Evolutionary conservation across 371 early-diverging fungal genomes (phyloP), one percentile per base, ranked within the genome.

Genomic region (Globomyces sp.): DNA sequence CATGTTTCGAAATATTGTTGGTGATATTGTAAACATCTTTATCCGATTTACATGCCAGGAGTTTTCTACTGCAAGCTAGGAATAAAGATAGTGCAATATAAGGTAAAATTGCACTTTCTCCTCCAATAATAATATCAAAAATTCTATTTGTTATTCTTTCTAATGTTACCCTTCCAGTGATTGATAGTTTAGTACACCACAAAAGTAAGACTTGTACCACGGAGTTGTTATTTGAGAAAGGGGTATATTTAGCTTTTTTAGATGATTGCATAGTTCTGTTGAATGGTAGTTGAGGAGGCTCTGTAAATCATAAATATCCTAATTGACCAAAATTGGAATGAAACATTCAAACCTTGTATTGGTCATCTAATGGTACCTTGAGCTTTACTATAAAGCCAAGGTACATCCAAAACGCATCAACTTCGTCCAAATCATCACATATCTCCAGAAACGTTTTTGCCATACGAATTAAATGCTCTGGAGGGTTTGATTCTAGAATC

Each of bases 351-450:
- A 3, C 43, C 46, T 6, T 1, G 44, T 5, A 60, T 6, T 43
- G 36, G 1, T 0, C 36, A 41, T 5, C 39, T 4, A 41, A 36
- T 41, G 60, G 41, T 3, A 60, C 44, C 4, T 60, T 60, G 42
- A 47, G 37, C 2, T 37, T 49, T 6, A 42, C 44, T 47, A 60
- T 44, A 43, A 47, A 60, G 5, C 49, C 46, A 4, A 60, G 39
- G 8, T 42, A 37, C 2, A 60, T 47, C 46, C 39, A 60, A 41
- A 60, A 60, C 9, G 60, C 34, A 44, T 60, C 60, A 1, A 42
- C 60, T 44, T 60, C 60, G 37, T 60, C 60, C 39, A 60, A 47
- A 44, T 60, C 60, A 44, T 60, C 60, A 44, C 41, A 60, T 9
- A 60, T 60, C 1, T 60, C 44, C 10, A 60, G 13, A 11, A 60